A percentile compares a stretch with the other conserved stretches of the same genome.
phyloP scores from a whole-genome alignment of 768 basidiomycete genomes.

The Solioccasus polychromus region DNA sequence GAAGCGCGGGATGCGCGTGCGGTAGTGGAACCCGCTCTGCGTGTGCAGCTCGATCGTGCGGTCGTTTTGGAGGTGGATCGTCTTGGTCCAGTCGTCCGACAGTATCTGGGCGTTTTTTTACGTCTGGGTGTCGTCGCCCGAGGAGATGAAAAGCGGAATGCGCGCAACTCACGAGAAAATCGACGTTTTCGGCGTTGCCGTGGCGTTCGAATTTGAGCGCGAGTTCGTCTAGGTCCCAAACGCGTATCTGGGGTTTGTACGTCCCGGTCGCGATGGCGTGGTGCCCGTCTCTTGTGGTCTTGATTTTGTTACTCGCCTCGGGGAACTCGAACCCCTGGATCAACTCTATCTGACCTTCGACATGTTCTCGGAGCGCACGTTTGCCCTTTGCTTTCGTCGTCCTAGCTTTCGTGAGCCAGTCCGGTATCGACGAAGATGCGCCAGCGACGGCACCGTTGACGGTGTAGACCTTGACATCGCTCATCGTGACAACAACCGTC shows the following conservation, averaged over 20 bases:
- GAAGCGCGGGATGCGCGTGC: constrained; percentile 90
- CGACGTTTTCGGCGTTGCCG: constrained; percentile 94
- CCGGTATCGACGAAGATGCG: constrained; percentile 88
- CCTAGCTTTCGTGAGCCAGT: constrained; percentile 84
- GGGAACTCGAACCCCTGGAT: constrained; percentile 97
- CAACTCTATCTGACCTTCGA: constrained; percentile 85
- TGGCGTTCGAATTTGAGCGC: constrained; percentile 95
- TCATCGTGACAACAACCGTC: constrained; percentile 17
- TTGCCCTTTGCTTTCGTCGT: constrained; percentile 54
- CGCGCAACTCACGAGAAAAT: constrained; percentile 82
- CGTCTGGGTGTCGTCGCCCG: no score
- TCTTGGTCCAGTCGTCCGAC: constrained; percentile 98
- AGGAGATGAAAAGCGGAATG: not conserved
- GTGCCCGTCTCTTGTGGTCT: constrained; percentile 87
- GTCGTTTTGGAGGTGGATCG: constrained; percentile 94
- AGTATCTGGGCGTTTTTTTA: constrained; percentile 56
- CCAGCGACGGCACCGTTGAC: constrained; percentile 90
- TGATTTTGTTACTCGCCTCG: constrained; percentile 90
- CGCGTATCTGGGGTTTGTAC: constrained; percentile 96
- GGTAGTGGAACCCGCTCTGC: constrained; percentile 89
- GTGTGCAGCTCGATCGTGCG: constrained; percentile 94
- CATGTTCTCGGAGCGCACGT: constrained; percentile 62
- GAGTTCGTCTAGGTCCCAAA: constrained; percentile 92
- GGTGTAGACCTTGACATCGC: constrained; percentile 82
- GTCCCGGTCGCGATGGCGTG: constrained; percentile 93